phyloP scores from a whole-genome alignment of 192 early-diverging fungal species.

The Coemansia reversa region DNA sequence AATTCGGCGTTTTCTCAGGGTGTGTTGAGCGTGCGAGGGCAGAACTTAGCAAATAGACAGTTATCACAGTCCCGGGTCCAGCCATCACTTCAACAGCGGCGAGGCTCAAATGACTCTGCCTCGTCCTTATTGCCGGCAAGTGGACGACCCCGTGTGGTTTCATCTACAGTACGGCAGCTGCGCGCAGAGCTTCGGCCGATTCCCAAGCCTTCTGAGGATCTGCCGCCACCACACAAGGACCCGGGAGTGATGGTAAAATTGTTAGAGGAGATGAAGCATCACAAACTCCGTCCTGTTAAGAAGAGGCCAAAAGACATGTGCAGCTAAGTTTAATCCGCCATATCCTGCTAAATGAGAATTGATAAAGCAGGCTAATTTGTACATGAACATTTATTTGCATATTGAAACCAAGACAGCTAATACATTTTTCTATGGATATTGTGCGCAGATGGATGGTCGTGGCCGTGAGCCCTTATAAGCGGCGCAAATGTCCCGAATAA shows the following conservation, averaged over 20 bases:
- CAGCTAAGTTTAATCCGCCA: background rate
- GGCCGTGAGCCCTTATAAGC: slow-evolving; percentile 36
- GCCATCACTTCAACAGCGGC: slow-evolving; percentile 4
- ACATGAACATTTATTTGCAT: no score
- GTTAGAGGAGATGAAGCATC: slow-evolving; percentile 47
- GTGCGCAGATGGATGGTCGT: slow-evolving; percentile 36
- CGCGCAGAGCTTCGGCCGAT: slow-evolving; percentile 25
- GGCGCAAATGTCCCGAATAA: slow-evolving; percentile 51
- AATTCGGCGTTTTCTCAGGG: slow-evolving; percentile 1
- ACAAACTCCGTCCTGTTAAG: slow-evolving; percentile 34
- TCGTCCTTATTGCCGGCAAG: slow-evolving; percentile 2
- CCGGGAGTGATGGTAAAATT: slow-evolving; percentile 48
- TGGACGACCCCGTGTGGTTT: background rate
- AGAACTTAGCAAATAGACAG: no score
- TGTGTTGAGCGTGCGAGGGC: background rate
- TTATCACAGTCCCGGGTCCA: background rate
- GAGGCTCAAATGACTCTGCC: slow-evolving; percentile 2
- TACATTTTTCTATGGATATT: slow-evolving; percentile 18
- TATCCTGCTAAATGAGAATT: background rate
- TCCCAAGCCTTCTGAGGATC: background rate
- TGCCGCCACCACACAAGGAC: slow-evolving; percentile 40
- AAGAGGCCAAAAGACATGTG: slow-evolving; percentile 47
- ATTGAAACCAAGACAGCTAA: no score
- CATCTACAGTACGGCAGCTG: slow-evolving; percentile 11
- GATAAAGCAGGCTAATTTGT: no score